Percentiles rank a stretch among this genome's conserved stretches.
phyloP scores from a whole-genome alignment of 2,329 filamentous ascomycete genomes.

The Pseudonectria foliicola region DNA sequence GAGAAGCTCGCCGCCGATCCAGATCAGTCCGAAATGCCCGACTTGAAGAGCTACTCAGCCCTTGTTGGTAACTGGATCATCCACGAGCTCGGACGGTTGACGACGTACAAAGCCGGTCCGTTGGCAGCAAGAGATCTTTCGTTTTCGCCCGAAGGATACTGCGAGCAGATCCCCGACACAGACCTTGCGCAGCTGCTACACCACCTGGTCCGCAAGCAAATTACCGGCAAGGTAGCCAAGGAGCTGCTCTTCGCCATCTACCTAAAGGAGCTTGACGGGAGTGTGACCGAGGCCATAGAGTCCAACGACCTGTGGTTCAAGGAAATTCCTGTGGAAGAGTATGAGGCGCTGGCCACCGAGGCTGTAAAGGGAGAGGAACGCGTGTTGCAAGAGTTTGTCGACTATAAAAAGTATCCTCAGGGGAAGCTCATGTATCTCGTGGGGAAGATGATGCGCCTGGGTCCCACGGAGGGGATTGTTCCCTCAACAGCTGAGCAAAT shows the following conservation, averaged over 20 bases:
- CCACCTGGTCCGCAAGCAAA: slow-evolving; percentile 40
- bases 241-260: slow-evolving; percentile 49
- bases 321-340: slow-evolving; percentile 42
- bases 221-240: slow-evolving; percentile 51
- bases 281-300: slow-evolving; percentile 39
- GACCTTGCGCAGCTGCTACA: slow-evolving; percentile 45
- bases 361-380: slow-evolving; percentile 40
- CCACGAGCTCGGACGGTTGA: slow-evolving; percentile 66
- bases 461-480: slow-evolving; percentile 48
- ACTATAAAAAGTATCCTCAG: slow-evolving; percentile 40
- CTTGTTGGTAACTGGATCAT: slow-evolving; percentile 61
- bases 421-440: slow-evolving; percentile 56
- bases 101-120: slow-evolving; percentile 39
- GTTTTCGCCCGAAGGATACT: slow-evolving; percentile 41
- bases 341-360: slow-evolving; percentile 37
- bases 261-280: slow-evolving; percentile 36
- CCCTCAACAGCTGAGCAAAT: slow-evolving; percentile 43
- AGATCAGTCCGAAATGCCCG: slow-evolving; percentile 10
- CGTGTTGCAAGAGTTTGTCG: slow-evolving; percentile 38
- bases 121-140: slow-evolving; percentile 25
- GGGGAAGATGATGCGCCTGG: slow-evolving; percentile 50
- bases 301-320: slow-evolving; percentile 46
- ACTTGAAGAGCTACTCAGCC: slow-evolving; percentile 33
- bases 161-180: slow-evolving; percentile 36
- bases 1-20: slow-evolving; percentile 18